Conservation (phyloP, 441 rosid species). For the Rhodomyrtus psidioides region DNA sequence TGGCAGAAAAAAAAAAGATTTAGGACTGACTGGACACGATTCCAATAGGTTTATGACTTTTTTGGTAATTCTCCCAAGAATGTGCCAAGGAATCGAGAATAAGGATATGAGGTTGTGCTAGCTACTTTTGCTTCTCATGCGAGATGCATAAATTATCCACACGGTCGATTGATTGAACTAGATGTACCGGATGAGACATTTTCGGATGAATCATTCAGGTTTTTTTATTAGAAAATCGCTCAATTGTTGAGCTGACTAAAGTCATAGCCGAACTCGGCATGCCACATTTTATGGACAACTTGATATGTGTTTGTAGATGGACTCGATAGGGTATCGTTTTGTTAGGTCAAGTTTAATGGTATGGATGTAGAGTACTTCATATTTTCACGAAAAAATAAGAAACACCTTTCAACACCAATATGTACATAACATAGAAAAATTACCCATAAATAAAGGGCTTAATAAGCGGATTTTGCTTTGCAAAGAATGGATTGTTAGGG, state of each 20-base stretch:
- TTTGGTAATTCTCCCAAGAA: too few relatives aligned
- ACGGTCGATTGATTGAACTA: neutral
- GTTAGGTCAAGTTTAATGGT: neutral
- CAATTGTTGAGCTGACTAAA: neutral
- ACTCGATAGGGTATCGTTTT: too few relatives aligned
- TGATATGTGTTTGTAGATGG: neutral
- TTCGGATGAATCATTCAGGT: neutral
- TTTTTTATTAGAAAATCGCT: neutral
- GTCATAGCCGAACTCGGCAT: rapidly evolving
- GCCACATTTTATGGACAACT: neutral
- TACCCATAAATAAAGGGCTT: neutral
- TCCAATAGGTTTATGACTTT: too few relatives aligned
- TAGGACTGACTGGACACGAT: too few relatives aligned
- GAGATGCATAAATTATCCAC: neutral
- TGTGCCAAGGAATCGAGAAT: neutral
- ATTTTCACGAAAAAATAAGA: neutral
- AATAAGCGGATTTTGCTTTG: neutral
- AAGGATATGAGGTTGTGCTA: too few relatives aligned
- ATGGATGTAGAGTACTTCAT: neutral
- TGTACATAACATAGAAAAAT: neutral
- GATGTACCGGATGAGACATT: neutral
- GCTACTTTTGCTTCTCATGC: neutral
- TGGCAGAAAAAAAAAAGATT: too few relatives aligned
- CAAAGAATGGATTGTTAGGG: neutral
- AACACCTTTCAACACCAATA: neutral